phyloP scores from a whole-genome alignment of 148 eudicot species.

The Cornus florida region DNA sequence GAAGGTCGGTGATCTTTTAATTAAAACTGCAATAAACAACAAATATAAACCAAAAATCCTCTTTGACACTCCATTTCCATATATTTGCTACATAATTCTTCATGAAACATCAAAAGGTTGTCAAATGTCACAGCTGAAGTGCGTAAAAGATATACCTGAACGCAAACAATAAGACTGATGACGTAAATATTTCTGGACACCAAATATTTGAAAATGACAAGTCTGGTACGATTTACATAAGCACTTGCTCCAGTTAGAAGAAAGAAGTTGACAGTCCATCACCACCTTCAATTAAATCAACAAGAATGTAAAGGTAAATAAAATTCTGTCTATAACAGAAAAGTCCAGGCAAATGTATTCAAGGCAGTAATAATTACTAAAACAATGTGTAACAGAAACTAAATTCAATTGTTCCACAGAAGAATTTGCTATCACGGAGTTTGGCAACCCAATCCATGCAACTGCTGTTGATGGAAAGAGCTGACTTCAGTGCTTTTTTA shows the following conservation, averaged over 20 bases:
- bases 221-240: conserved; percentile 18
- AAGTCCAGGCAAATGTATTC: neutral
- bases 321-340: neutral
- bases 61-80: neutral
- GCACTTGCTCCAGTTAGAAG: conserved; percentile 35
- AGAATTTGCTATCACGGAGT: no score
- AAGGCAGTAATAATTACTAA: neutral
- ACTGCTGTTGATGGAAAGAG: no score
- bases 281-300: conserved; percentile 24
- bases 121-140: conserved; percentile 4
- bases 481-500: no score
- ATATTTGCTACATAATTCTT: neutral
- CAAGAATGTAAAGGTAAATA: conserved; percentile 4
- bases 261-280: conserved; percentile 46
- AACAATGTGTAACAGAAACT: neutral
- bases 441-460: no score
- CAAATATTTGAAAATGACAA: conserved; percentile 1
- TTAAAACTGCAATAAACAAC: no score
- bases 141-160: conserved; percentile 19
- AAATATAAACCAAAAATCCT: neutral
- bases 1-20: no score
- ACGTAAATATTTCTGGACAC: conserved; percentile 2
- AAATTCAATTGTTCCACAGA: no score
- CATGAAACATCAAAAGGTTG: neutral
- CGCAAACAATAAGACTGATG: conserved; percentile 1